Evolutionary conservation across 2,329 filamentous ascomycete genomes (phyloP).

Genomic region (Escovopsis sp.): DNA sequence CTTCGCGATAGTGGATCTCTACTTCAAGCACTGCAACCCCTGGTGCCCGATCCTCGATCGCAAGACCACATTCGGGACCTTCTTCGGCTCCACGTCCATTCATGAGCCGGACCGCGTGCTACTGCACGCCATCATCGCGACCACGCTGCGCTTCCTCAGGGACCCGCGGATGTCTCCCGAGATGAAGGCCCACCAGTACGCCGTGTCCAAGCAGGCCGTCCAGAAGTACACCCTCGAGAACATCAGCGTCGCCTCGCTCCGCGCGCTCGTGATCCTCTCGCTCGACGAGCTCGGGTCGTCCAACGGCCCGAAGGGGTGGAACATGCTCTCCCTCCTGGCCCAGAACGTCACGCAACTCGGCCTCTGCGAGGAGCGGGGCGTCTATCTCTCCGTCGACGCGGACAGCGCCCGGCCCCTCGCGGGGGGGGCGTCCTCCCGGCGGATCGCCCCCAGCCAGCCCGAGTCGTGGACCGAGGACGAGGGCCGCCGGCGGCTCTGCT

Average conservation of each 20-base stretch:
- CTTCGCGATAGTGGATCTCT: constrained; percentile 44
- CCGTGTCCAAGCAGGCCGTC: constrained; percentile 23
- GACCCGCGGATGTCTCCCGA: constrained; percentile 23
- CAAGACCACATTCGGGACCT: constrained; percentile 24
- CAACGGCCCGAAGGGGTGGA: constrained; percentile 28
- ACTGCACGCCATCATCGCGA: constrained; percentile 29
- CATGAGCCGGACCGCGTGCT: constrained; percentile 25
- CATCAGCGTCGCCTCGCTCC: constrained; percentile 23
- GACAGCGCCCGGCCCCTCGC: constrained; percentile 10
- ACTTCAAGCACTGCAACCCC: constrained; percentile 50
- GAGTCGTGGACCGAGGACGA: constrained; percentile 32
- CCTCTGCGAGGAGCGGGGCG: constrained; percentile 24
- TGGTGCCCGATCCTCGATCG: constrained; percentile 36
- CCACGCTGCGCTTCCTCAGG: constrained; percentile 27
- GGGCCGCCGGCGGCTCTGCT: constrained; percentile 25
- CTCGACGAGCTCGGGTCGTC: constrained; percentile 28
- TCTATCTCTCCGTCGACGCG: constrained; percentile 20
- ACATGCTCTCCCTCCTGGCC: constrained; percentile 23
- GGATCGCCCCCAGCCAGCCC: constrained; percentile 20
- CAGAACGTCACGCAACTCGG: constrained; percentile 26
- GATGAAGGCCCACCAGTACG: constrained; percentile 24
- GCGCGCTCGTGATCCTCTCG: constrained; percentile 26
- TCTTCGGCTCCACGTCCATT: constrained; percentile 26
- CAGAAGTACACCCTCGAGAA: constrained; percentile 29
- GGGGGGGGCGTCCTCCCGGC: constrained; percentile 18